A percentile compares a stretch with the other conserved stretches of the same genome.
Conservation (phyloP, 495 filamentous ascomycete genomes). For the Penicillium chermesinum region DNA sequence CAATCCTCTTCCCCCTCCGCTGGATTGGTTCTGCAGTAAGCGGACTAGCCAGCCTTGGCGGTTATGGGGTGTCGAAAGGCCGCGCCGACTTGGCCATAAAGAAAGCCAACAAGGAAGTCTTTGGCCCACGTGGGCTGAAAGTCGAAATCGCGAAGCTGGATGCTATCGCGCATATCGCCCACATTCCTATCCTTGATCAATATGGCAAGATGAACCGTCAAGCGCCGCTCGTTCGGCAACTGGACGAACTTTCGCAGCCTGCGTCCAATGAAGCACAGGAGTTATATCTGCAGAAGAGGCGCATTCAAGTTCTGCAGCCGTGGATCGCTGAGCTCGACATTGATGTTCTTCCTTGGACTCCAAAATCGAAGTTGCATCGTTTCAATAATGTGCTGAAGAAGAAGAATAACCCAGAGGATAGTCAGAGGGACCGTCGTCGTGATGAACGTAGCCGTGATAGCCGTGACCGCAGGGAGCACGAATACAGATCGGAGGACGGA, state of each 20-base stretch:
- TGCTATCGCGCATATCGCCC: slow-evolving; percentile 22
- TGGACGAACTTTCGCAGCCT: slow-evolving; percentile 4
- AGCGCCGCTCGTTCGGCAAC: slow-evolving; percentile 13
- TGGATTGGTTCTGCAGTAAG: slow-evolving; percentile 26
- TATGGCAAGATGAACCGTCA: slow-evolving; percentile 19
- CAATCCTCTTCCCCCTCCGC: slow-evolving; percentile 25
- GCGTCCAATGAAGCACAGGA: slow-evolving; percentile 2
- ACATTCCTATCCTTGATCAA: slow-evolving; percentile 23
- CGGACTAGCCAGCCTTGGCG: slow-evolving; percentile 20
- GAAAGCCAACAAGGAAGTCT: slow-evolving; percentile 27
- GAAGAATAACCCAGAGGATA: slow-evolving; percentile 5
- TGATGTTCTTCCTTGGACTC: slow-evolving; percentile 21
- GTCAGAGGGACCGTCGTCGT: not conserved
- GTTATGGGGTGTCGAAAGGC: slow-evolving; percentile 23
- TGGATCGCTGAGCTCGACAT: slow-evolving; percentile 28
- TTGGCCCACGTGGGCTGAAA: slow-evolving; percentile 21
- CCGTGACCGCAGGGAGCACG: too few relatives aligned
- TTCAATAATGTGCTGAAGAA: slow-evolving; percentile 29
- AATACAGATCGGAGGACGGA: too few relatives aligned
- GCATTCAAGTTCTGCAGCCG: slow-evolving; percentile 14
- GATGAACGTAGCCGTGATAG: not conserved
- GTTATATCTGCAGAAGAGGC: slow-evolving; percentile 15
- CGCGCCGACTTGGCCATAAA: slow-evolving; percentile 22
- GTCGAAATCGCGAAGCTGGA: slow-evolving; percentile 22
- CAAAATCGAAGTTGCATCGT: slow-evolving; percentile 19